Percentiles rank a stretch among this genome's conserved stretches.
Conservation (phyloP, 2,329 filamentous ascomycete genomes). For the Trichoderma pleuroti region DNA sequence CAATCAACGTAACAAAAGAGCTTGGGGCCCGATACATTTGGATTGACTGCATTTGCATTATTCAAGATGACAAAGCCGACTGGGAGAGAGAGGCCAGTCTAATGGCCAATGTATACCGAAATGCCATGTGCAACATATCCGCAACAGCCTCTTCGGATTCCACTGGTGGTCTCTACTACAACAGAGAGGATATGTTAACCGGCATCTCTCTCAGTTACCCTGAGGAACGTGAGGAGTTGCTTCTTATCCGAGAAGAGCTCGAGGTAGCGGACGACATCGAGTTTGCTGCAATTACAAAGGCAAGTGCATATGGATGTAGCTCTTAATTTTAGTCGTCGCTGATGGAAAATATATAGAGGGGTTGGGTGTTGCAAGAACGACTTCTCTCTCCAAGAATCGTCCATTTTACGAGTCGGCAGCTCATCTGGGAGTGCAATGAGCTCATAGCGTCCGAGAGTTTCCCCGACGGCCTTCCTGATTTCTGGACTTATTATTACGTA, state of each 20-base stretch:
- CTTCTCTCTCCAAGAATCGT: background rate
- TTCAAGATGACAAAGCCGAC: background rate
- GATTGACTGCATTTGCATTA: background rate
- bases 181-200: background rate
- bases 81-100: background rate
- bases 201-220: background rate
- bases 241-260: background rate
- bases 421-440: background rate
- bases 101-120: background rate
- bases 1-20: background rate
- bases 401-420: background rate
- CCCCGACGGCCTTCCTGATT: background rate
- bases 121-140: background rate
- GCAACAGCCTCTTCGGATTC: background rate
- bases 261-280: background rate
- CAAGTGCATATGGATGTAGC: background rate
- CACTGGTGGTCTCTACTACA: background rate
- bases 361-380: background rate
- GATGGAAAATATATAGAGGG: background rate
- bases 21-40: background rate
- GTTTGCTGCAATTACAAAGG: background rate
- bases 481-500: background rate
- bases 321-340: background rate
- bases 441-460: background rate
- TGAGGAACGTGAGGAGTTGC: background rate